phyloP scores from a whole-genome alignment of 495 filamentous ascomycete genomes.

The Annulohypoxylon stygium region DNA sequence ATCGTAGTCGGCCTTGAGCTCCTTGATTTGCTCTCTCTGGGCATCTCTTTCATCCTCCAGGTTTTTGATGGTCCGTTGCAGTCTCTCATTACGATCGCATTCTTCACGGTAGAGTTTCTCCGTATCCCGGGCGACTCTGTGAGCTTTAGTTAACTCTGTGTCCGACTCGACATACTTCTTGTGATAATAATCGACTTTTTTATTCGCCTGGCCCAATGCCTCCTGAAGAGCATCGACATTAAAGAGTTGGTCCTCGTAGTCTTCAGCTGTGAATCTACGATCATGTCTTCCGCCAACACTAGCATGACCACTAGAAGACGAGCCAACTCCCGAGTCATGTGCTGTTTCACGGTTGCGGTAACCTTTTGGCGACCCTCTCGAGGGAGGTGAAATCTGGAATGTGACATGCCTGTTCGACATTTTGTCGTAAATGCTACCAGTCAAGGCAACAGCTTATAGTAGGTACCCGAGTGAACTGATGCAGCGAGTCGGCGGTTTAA shows the following conservation, averaged over 20 bases:
- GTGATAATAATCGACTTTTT: slow-evolving; percentile 45
- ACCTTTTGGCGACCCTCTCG: slow-evolving; percentile 29
- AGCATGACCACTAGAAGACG: slow-evolving; percentile 51
- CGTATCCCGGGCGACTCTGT: slow-evolving; percentile 34
- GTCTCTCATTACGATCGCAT: slow-evolving; percentile 35
- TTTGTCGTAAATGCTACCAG: slow-evolving; percentile 19
- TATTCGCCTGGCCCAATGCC: slow-evolving; percentile 48
- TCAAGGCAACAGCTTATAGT: slow-evolving; percentile 13
- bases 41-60: slow-evolving; percentile 35
- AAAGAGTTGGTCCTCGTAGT: slow-evolving; percentile 49
- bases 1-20: slow-evolving; percentile 23
- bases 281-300: slow-evolving; percentile 51
- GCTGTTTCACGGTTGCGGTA: slow-evolving; percentile 38
- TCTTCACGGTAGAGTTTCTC: slow-evolving; percentile 40
- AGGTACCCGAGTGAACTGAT: slow-evolving; percentile 20
- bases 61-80: slow-evolving; percentile 33
- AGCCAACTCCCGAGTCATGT: slow-evolving; percentile 52
- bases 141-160: slow-evolving; percentile 39
- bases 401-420: slow-evolving; percentile 46
- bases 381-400: slow-evolving; percentile 37
- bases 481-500: slow-evolving; percentile 12
- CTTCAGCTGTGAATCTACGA: slow-evolving; percentile 50
- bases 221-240: slow-evolving; percentile 50
- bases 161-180: slow-evolving; percentile 44
- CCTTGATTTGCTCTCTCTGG: slow-evolving; percentile 24